These are phyloP conservation scores for Aureobasidium leucospermi DNA, from an alignment of 2,329 filamentous ascomycete genomes.

Conservation along the genomic window DNA sequence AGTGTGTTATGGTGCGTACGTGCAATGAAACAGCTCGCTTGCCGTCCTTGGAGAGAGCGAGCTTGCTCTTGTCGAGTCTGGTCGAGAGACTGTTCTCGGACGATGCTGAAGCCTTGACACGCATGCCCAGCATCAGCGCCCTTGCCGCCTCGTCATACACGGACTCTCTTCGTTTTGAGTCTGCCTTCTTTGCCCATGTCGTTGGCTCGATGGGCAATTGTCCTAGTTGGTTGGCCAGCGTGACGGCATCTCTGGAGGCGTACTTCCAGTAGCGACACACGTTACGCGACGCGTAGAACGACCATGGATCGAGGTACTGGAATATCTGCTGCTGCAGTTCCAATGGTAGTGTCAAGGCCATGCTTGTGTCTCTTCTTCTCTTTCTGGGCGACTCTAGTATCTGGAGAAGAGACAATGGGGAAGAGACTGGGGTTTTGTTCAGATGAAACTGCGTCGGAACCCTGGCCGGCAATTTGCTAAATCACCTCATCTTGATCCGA, in stretches of 20 bases:
- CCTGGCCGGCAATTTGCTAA: background rate
- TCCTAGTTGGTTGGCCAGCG: slow-evolving; percentile 24
- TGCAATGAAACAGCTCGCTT: slow-evolving; percentile 23
- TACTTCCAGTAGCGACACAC: slow-evolving; percentile 29
- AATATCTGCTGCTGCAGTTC: slow-evolving; percentile 30
- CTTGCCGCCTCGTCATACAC: slow-evolving; percentile 26
- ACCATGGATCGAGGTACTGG: slow-evolving; percentile 24
- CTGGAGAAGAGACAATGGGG: background rate
- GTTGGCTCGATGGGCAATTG: slow-evolving; percentile 25
- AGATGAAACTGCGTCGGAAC: background rate
- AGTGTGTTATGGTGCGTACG: slow-evolving; percentile 24
- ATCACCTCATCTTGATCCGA: slow-evolving; percentile 9
- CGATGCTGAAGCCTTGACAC: slow-evolving; percentile 17
- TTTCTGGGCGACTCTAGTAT: background rate
- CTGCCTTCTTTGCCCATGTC: slow-evolving; percentile 18
- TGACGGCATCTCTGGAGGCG: slow-evolving; percentile 24
- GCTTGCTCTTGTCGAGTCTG: slow-evolving; percentile 14
- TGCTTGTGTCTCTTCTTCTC: background rate
- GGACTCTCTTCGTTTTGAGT: slow-evolving; percentile 19
- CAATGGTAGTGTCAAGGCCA: slow-evolving; percentile 21
- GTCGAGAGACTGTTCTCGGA: background rate
- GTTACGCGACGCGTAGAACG: slow-evolving; percentile 25
- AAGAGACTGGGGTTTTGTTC: slow-evolving; percentile 2
- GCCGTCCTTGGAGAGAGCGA: slow-evolving; percentile 17
- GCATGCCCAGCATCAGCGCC: slow-evolving; percentile 26